phyloP scores from a whole-genome alignment of 1,284 basidiomycete species.

The Vanrija humicola region DNA sequence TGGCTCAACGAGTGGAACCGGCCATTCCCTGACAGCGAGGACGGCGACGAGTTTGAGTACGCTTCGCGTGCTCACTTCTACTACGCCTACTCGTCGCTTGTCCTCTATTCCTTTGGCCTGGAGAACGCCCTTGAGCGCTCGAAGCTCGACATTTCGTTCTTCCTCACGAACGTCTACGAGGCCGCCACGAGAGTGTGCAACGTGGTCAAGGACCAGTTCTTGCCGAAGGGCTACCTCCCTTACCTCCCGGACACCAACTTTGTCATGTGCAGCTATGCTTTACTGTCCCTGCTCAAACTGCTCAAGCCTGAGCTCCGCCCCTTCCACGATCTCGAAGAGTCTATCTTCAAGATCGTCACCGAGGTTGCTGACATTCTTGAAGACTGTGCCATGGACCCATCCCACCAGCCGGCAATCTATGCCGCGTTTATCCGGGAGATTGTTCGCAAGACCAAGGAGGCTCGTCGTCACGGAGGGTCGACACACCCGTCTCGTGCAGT shows the following conservation, averaged over 20 bases:
- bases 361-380: slow-evolving; percentile 78
- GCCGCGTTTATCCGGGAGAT: slow-evolving; percentile 75
- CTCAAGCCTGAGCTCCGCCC: slow-evolving; percentile 44
- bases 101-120: slow-evolving; percentile 89
- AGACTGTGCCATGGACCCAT: slow-evolving; percentile 64
- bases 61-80: slow-evolving; percentile 61
- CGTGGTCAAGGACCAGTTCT: slow-evolving; percentile 60
- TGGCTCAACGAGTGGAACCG: slow-evolving; percentile 38
- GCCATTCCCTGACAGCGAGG: background rate
- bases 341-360: slow-evolving; percentile 49
- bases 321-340: slow-evolving; percentile 42
- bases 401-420: slow-evolving; percentile 82
- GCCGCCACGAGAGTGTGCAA: slow-evolving; percentile 55
- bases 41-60: slow-evolving; percentile 21
- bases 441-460: slow-evolving; percentile 50
- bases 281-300: slow-evolving; percentile 81
- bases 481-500: slow-evolving; percentile 15
- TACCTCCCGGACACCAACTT: slow-evolving; percentile 90
- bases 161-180: slow-evolving; percentile 76
- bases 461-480: slow-evolving; percentile 15
- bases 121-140: slow-evolving; percentile 80
- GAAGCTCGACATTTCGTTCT: slow-evolving; percentile 67
- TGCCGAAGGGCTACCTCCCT: slow-evolving; percentile 68
- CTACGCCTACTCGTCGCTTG: slow-evolving; percentile 76
- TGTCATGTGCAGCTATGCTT: slow-evolving; percentile 77